Base-by-base conservation (phyloP, 2,329 filamentous ascomycete genomes). In the Xylariales sp. region DNA sequence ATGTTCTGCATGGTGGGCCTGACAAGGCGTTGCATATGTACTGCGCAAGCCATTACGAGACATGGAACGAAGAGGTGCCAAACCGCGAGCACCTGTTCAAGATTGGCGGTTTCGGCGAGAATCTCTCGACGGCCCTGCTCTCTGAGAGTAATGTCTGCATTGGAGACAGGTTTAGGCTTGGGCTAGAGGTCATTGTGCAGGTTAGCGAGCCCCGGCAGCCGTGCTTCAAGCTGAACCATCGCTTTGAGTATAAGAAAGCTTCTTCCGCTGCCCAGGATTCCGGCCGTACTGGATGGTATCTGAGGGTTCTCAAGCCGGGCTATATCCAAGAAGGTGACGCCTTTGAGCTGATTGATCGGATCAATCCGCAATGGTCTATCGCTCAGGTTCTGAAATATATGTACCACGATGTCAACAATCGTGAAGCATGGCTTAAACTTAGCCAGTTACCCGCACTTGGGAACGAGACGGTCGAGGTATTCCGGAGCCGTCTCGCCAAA, bases 171-270 rank as follows among this genome's bases (percentile, higher is more conserved):
- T 68, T 80, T 14, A 62, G 68, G 0, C 68, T 83, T 6, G 70
- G 57, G 6, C 38, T 46, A 8, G 52, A 53, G 12, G 68, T 76
- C 2, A 42, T 77, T 10, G 61, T 82, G 1, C 73, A 84, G 51
- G 75, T 83, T n/a, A 74, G 70, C 42, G 65, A 82, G 40, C 76
- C 78, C 0, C 68, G 80, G 10, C 73, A 78, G 49, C 80, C 80
- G 3, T 84, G 81, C 62, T 84, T 73, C 60, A 84, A 84, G 54
- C 68, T 84, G 4, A 84, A 84, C 50, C 79, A 83, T 46, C 76
- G 80, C 3, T 85, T 85, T 53, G 69, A 74, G 24, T 61, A 81
- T 16, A 76, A 75, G 51, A 73, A 78, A 42, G 80, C 84, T 61
- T 74, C 80, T 1, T 71, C 70, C 3, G 57, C 69, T 16, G 73